Conservation (phyloP, 192 early-diverging fungal genomes). For the Dissophora globulifera region DNA sequence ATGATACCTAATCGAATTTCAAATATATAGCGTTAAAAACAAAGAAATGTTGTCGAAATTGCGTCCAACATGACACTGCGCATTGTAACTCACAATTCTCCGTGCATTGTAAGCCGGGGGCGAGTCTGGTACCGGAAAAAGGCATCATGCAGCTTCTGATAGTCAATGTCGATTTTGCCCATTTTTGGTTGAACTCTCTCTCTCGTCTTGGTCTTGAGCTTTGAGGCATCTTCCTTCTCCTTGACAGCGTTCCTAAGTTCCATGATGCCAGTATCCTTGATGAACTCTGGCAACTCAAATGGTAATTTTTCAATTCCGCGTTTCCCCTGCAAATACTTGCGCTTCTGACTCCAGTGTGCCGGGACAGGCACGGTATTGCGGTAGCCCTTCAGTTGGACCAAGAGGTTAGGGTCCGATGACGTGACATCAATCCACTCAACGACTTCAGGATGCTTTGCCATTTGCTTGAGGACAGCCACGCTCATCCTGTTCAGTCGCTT, state of each 20-base stretch:
- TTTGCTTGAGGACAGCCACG: constrained; percentile 94
- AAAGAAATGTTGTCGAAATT: no score
- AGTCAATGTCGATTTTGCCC: constrained; percentile 96
- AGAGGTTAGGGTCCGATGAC: constrained; percentile 87
- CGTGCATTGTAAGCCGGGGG: constrained; percentile 76
- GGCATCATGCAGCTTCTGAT: constrained; percentile 97
- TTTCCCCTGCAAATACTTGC: constrained; percentile 97
- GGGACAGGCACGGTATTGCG: constrained; percentile 97
- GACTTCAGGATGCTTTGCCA: constrained; percentile 91
- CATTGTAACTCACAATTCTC: constrained; percentile 83
- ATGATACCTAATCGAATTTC: constrained; percentile 74
- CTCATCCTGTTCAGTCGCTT: constrained; percentile 69
- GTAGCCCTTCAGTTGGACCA: constrained; percentile 90
- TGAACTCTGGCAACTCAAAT: constrained; percentile 96
- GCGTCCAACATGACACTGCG: no score
- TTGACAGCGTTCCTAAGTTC: constrained; percentile 90
- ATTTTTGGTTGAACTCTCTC: constrained; percentile 94
- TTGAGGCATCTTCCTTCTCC: constrained; percentile 87
- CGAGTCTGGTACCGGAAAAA: constrained; percentile 97
- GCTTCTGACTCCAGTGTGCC: constrained; percentile 94
- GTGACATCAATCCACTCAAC: constrained; percentile 93
- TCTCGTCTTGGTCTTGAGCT: constrained; percentile 84
- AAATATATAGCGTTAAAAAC: no score
- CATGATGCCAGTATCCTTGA: constrained; percentile 98
- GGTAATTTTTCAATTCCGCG: constrained; percentile 96